Base-by-base conservation (phyloP, 2,329 filamentous ascomycete genomes). In the Macrophomina tecta region DNA sequence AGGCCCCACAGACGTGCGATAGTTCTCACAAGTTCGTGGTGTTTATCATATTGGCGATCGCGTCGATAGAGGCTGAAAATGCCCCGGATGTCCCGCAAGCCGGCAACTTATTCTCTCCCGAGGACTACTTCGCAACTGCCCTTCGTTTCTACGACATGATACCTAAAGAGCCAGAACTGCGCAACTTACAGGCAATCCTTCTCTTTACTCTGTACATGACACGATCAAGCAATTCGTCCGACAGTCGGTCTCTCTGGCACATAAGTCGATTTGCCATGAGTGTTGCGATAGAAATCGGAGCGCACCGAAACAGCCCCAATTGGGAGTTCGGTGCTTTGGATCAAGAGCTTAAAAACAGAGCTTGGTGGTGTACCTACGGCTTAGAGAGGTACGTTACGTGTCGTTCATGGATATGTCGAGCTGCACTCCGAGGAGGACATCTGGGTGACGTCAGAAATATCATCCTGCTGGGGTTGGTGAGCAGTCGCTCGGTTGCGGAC, bases 121-220 rank as follows among this genome's bases (percentile, higher is more conserved):
- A 55, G 23, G 34, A 38, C 34, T 55, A 55, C 18, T 55, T 55
- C 7, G 52, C 52, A 12, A 55, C 52, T 38, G 52, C 52, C 6
- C 52, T 55, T 11, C 52, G 52, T 40, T 56, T 14, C n/a, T 56
- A 56, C 36, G 53, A 40, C 16, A 42, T 56, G 53, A 55, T 38
- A 55, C 34, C 34, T n/a, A 38, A 55, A 55, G 52, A 55, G 5
- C 53, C 53, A 2, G 34, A 56, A 23, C 34, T 56, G 36, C 53
- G 53, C 11, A 56, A 11, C 18, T 30, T 56, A 18, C 53, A 56
- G 8, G 23, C 53, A 12, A 5, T 56, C n/a, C 34, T 56, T n/a
- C 53, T 42, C 14, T 40, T 55, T 7, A 55, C 34, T 8, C 34
- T 40, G 52, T 55, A 34, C 32, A 55, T 55, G 52, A 55, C 40